phyloP scores from a whole-genome alignment of 805 yeast genomes.

The Hermanozyma aechmeae region DNA sequence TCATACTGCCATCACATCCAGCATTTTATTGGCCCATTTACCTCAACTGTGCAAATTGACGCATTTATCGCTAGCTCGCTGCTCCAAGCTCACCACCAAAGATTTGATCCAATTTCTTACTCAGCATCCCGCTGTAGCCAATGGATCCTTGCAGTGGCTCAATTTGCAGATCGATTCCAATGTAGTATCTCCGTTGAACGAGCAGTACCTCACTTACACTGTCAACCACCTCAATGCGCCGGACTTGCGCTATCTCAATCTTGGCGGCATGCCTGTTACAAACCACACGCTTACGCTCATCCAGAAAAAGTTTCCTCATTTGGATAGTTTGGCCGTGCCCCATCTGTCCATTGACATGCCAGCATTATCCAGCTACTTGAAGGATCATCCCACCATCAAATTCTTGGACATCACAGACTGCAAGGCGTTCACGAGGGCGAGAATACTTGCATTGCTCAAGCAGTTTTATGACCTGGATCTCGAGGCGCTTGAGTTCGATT shows the following conservation, averaged over 20 bases:
- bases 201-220: slow-evolving; percentile 37
- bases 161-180: slow-evolving; percentile 56
- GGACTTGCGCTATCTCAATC: slow-evolving; percentile 41
- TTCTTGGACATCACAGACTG: slow-evolving; percentile 63
- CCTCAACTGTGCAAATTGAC: slow-evolving; percentile 55
- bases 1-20: slow-evolving; percentile 68
- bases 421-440: slow-evolving; percentile 50
- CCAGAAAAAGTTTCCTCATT: slow-evolving; percentile 25
- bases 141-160: slow-evolving; percentile 51
- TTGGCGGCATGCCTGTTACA: slow-evolving; percentile 58
- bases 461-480: slow-evolving; percentile 23
- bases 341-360: slow-evolving; percentile 28
- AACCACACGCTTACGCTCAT: slow-evolving; percentile 27
- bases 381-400: slow-evolving; percentile 23
- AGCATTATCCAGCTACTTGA: slow-evolving; percentile 27
- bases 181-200: slow-evolving; percentile 49
- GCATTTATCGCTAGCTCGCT: slow-evolving; percentile 54
- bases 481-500: slow-evolving; percentile 58
- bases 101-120: slow-evolving; percentile 62
- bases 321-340: slow-evolving; percentile 35
- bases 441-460: slow-evolving; percentile 23
- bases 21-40: slow-evolving; percentile 41
- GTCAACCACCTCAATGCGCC: slow-evolving; percentile 36
- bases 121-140: slow-evolving; percentile 55
- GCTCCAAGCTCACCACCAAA: slow-evolving; percentile 59